These are phyloP conservation scores for Corrigiola litoralis DNA, from an alignment of 179 eudicot genomes.

Conservation along the genomic window DNA sequence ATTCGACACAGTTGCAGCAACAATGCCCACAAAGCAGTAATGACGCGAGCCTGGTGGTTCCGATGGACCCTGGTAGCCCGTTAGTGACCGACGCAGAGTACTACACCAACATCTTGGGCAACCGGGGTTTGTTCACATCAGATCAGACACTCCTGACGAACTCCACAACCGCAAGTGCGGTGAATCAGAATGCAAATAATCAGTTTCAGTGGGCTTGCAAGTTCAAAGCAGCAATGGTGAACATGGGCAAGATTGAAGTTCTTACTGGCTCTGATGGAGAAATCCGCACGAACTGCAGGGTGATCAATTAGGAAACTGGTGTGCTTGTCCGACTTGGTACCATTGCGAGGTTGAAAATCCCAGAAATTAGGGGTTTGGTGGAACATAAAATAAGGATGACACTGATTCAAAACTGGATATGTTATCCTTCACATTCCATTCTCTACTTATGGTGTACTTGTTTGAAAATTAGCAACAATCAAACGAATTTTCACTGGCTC, in stretches of 20 bases:
- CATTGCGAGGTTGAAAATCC: too few species aligned
- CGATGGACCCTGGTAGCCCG: conserved; percentile 68
- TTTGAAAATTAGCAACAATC: too few species aligned
- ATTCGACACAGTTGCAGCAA: conserved; percentile 46
- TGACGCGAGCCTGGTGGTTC: conserved; percentile 42
- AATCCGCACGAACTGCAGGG: conserved; percentile 56
- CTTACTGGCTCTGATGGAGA: conserved; percentile 56
- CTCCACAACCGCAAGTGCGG: conserved; percentile 34
- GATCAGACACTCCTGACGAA: conserved; percentile 58
- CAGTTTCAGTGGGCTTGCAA: conserved; percentile 39
- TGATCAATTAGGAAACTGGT: conserved; percentile 44
- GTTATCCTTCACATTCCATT: too few species aligned
- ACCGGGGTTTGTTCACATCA: conserved; percentile 62
- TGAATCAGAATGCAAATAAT: conserved; percentile 38
- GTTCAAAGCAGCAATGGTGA: conserved; percentile 67
- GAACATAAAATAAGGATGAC: too few species aligned
- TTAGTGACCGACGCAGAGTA: conserved; percentile 38
- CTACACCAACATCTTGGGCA: conserved; percentile 41
- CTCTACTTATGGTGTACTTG: too few species aligned
- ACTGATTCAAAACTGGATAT: too few species aligned
- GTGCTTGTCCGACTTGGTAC: too few species aligned
- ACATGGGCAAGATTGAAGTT: conserved; percentile 66
- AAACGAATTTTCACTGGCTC: too few species aligned
- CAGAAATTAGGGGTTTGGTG: too few species aligned
- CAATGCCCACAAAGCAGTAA: conserved; percentile 56